phyloP scores from a whole-genome alignment of 306 rosid species.

The Malus fusca region DNA sequence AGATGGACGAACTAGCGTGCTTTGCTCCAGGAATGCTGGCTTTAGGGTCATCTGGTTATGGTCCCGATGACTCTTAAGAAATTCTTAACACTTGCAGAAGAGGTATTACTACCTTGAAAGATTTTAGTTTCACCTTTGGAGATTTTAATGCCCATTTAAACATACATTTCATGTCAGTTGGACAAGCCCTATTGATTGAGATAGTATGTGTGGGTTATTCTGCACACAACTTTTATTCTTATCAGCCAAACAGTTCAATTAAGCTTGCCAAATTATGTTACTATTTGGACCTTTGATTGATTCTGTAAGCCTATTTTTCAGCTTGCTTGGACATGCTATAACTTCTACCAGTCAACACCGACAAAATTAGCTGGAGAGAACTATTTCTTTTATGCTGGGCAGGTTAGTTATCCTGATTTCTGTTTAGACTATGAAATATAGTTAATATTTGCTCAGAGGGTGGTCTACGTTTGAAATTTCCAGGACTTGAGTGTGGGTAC shows the following conservation, averaged over 20 bases:
- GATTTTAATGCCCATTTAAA: background rate
- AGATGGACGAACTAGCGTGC: conserved; percentile 99
- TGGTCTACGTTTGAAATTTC: conserved; percentile 15
- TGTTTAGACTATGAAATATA: conserved; percentile 1
- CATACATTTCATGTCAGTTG: background rate
- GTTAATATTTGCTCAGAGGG: conserved; percentile 1
- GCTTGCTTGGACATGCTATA: conserved; percentile 99
- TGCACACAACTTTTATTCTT: background rate
- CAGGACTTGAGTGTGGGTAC: conserved; percentile 95
- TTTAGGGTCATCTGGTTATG: conserved; percentile 82
- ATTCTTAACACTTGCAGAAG: conserved; percentile 81
- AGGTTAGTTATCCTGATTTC: conserved; percentile 51
- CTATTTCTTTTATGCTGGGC: conserved; percentile 67
- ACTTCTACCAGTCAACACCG: conserved; percentile 92
- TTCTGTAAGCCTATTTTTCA: conserved; percentile 26
- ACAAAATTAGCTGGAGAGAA: conserved; percentile 98
- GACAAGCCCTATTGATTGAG: background rate
- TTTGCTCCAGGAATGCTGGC: conserved; percentile 99
- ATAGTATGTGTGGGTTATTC: background rate
- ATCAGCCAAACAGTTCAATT: background rate
- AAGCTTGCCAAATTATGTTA: background rate
- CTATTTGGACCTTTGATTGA: conserved; percentile 4
- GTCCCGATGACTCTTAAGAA: conserved; percentile 59
- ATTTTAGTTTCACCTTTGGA: background rate
- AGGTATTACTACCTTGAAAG: conserved; percentile 36